A percentile compares a stretch with the other conserved stretches of the same genome.
Evolutionary conservation across 2,329 filamentous ascomycete species (phyloP).

Genomic region (Sarocladiaceae sp.): DNA sequence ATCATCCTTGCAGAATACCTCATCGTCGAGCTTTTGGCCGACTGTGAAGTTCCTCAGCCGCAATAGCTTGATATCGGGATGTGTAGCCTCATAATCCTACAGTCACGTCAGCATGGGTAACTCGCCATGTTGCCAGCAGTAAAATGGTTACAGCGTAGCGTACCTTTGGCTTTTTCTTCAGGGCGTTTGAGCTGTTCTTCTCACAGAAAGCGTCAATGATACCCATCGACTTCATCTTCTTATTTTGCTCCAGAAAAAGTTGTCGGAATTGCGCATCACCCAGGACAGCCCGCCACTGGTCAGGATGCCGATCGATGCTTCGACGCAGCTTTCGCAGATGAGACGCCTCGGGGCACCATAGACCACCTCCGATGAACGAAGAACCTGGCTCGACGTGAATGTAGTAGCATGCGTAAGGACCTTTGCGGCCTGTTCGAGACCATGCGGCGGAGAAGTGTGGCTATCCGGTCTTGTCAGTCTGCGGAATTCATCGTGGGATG

Average conservation of each 20-base stretch:
- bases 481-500: not conserved
- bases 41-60: slow-evolving; percentile 76
- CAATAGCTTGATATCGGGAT: slow-evolving; percentile 73
- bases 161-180: slow-evolving; percentile 85
- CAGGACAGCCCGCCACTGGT: slow-evolving; percentile 62
- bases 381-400: slow-evolving; percentile 68
- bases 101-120: not conserved
- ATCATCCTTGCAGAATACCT: slow-evolving; percentile 54
- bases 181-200: slow-evolving; percentile 64
- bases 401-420: slow-evolving; percentile 84
- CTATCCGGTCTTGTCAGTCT: slow-evolving; percentile 30
- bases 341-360: slow-evolving; percentile 70
- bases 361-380: slow-evolving; percentile 71
- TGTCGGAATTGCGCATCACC: slow-evolving; percentile 52
- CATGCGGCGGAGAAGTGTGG: slow-evolving; percentile 80
- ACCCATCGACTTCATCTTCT: slow-evolving; percentile 14
- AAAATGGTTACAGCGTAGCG: too few relatives aligned
- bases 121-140: not conserved
- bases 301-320: slow-evolving; percentile 68
- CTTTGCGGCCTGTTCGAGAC: slow-evolving; percentile 82
- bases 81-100: slow-evolving; percentile 67
- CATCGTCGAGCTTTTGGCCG: slow-evolving; percentile 58
- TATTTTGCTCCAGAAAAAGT: slow-evolving; percentile 49
- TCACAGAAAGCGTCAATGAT: slow-evolving; percentile 54
- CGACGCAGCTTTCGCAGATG: slow-evolving; percentile 62